Base-by-base conservation (phyloP, 225 moss, liverwort and hornwort genomes). In the Marchantia polymorpha region DNA sequence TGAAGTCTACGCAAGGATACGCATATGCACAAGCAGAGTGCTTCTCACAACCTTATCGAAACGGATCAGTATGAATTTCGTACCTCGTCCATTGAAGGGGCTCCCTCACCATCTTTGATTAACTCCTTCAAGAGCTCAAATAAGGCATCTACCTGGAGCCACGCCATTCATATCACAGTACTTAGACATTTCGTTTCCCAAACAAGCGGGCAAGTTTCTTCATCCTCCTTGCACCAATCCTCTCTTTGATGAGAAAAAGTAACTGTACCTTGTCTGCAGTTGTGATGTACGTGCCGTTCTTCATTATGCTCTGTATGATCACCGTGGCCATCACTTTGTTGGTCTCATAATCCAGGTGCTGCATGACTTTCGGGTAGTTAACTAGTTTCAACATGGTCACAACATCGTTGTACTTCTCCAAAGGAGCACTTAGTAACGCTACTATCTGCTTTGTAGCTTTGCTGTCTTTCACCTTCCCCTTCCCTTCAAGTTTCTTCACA, bases 381-480 rank as follows among this genome's bases (percentile, higher is more conserved):
- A 86, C 89, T 74, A 94, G 84, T 83, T 91, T 88, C 71, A 97
- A 82, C 84, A 94, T 89, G 66, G 94, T 92, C 69, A 91, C 94
- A 65, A 97, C 92, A 83, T 96, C 90, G 77, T 89, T 96, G 77
- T 94, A 96, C 83, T 96, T 94, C 80, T 94, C 96, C 80, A 96
- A 74, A 19, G 96, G 96, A 53, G 90, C 94, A 90, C 88, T 92
- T 54, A 96, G 85, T 47, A 96, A 88, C 17, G 90, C 84, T 51
- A 94, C 89, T 79, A 96, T 87, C 84, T 96, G 96, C 82, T 94
- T 92, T 49, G 90, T 90, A 29, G 94, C 90, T 69, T 91, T 91
- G 7, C 73, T 83, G 20, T 96, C 94, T 75, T 89, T 97, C 78
- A 97, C 84, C 59, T 89, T 92, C 26, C 92, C 96, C 76, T 84